These are phyloP conservation scores for Choanephora cucurbitarum DNA, from an alignment of 371 early-diverging fungal genomes.

Conservation along the genomic window DNA sequence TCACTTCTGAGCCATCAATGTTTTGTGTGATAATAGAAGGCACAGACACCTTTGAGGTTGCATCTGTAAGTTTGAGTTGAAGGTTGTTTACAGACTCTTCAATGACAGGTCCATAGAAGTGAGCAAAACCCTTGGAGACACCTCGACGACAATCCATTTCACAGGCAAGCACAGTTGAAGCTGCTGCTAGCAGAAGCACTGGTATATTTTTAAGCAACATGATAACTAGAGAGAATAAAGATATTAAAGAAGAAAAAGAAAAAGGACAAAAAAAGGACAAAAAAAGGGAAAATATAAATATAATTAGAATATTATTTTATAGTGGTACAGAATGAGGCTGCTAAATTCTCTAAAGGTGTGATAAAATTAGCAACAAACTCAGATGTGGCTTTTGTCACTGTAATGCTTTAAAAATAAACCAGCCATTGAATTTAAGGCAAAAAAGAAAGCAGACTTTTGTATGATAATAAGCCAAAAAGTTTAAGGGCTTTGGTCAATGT, in stretches of 20 bases:
- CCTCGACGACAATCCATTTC: slow-evolving; percentile 60
- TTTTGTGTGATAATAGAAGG: slow-evolving; percentile 29
- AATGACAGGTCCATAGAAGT: slow-evolving; percentile 45
- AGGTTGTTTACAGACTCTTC: slow-evolving; percentile 31
- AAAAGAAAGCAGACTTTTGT: not conserved
- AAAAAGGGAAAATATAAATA: not conserved
- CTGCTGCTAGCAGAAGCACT: slow-evolving; percentile 9
- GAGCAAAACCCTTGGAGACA: slow-evolving; percentile 55
- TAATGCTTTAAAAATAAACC: too few relatives aligned
- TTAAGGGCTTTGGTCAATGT: too few relatives aligned
- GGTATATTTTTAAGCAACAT: slow-evolving; percentile 14
- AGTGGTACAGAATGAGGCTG: slow-evolving; percentile 4
- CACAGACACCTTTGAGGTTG: slow-evolving; percentile 28
- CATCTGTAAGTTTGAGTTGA: slow-evolving; percentile 29
- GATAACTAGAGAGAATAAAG: slow-evolving; percentile 1
- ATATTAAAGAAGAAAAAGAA: slow-evolving; percentile 1
- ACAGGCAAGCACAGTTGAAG: slow-evolving; percentile 42
- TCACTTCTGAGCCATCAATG: slow-evolving; percentile 35
- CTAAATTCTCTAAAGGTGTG: not conserved
- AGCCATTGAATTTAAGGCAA: too few relatives aligned
- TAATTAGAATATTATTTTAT: not conserved
- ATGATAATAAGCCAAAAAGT: too few relatives aligned
- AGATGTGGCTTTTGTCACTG: too few relatives aligned
- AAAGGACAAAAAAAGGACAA: slow-evolving; percentile 9
- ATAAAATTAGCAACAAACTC: too few relatives aligned